Base-by-base conservation (phyloP, 1,284 basidiomycete species). In the Sporisorium iseilematis-ciliati region DNA sequence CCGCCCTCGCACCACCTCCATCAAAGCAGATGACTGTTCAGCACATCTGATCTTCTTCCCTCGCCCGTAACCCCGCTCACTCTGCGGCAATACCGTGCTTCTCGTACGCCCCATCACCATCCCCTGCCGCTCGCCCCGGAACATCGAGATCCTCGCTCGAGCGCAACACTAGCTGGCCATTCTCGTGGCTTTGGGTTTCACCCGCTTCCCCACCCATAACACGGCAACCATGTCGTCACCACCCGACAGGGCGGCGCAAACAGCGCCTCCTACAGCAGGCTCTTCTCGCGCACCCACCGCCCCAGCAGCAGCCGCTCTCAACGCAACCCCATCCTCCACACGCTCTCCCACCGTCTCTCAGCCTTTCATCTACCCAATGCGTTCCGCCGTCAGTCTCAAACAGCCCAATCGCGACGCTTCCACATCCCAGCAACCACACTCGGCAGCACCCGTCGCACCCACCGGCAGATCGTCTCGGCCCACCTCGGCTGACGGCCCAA, bases 351-450 rank as follows among this genome's bases (percentile, higher is more conserved):
- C 64, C 40, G 61, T 58, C 35, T 68, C 31, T 16, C 72, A 78
- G 41, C 73, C 78, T 16, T 82, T 82, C 70, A 82, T 82, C 58
- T 82, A 81, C 46, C 80, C 80, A 0, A 82, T 82, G 60, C 56
- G 72, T 10, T 75, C 74, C 7, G 80, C 79, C n/a, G 79, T 82
- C 43, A 75, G 77, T n/a, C 65, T 82, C 21, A 79, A 80, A 54
- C 79, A 70, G 51, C 60, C 70, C 1, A 43, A 56, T 4, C 45
- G 50, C 21, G 73, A 65, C 11, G 64, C 41, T 12, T 45, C 50
- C 26, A 21, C 65, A 41, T 26, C 55, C 20, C 46, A 57, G 11
- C 14, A 33, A n/a, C 45, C 45, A 48, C 65, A 65, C 16, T 25
- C 54, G 4, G 8, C 40, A 57, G 8, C 18, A 38, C 33, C 41